Base-by-base conservation (phyloP, 805 yeast genomes). In the Yarrowia hollandica region DNA sequence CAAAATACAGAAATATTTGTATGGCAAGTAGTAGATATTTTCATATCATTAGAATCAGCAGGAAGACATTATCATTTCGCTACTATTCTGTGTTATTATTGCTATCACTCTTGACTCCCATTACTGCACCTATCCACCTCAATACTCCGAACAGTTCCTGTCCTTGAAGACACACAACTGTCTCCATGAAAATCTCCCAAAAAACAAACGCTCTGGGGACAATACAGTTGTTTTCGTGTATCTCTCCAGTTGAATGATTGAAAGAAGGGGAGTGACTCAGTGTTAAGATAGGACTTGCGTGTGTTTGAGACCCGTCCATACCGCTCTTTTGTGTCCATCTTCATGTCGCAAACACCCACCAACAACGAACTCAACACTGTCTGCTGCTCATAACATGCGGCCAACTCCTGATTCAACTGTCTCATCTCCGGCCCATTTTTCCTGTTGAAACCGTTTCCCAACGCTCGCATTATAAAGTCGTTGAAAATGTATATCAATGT, bases 401-500 rank as follows among this genome's bases (percentile, higher is more conserved):
- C 6, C 6, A 39, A 31, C 6, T 25, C 15, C 2, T 6, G 5
- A 15, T 23, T 39, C 2, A 16, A n/a, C 1, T 11, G 7, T 6
- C 8, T 1, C 4, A 39, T 21, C 15, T 41, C 48, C 5, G 8
- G 4, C 5, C 33, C 14, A 33, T 41, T 15, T n/a, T 9, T 8
- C 7, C 18, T 41, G 48, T 41, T 41, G 48, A 15, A 26, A 6
- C 18, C 48, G 5, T 25, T 18, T 4, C 48, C 48, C 22, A 41
- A 6, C 12, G 48, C 48, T 41, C 33, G 25, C 48, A 26, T 25
- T 12, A 41, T 26, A n/a, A 41, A 41, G 48, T 41, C 48, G 48
- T 41, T 41, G 8, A 41, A 14, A 5, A 41, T 18, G 9, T 22
- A 14, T 10, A 41, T 4, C 8, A 41, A 23, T 10, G 18, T 8